Conservation (phyloP, 352 stramenopile species). For the Globisporangium rhizosaccharum region DNA sequence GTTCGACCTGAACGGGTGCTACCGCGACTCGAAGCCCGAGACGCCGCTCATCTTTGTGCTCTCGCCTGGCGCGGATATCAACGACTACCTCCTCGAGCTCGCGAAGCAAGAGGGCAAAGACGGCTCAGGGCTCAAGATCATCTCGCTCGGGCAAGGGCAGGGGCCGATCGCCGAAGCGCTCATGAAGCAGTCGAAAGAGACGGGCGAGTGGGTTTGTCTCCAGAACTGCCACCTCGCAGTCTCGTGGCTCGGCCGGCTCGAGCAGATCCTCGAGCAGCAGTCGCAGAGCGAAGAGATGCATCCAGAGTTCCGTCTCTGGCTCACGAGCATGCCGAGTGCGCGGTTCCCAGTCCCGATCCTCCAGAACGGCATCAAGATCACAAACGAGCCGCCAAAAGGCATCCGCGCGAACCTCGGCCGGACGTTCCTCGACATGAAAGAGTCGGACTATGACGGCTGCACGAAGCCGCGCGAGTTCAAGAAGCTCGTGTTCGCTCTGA, state of each 20-base stretch:
- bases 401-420: slow-evolving; percentile 91
- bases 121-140: slow-evolving; percentile 84
- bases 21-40: slow-evolving; percentile 86
- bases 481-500: slow-evolving; percentile 87
- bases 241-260: slow-evolving; percentile 85
- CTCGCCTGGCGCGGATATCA: slow-evolving; percentile 91
- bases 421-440: slow-evolving; percentile 91
- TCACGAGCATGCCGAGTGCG: slow-evolving; percentile 90
- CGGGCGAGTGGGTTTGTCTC: slow-evolving; percentile 92
- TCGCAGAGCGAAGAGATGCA: slow-evolving; percentile 65
- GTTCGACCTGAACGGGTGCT: slow-evolving; percentile 91
- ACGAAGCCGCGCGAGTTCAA: slow-evolving; percentile 89
- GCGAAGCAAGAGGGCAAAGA: slow-evolving; percentile 89
- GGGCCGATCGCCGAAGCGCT: slow-evolving; percentile 88
- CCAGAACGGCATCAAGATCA: slow-evolving; percentile 95
- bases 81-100: slow-evolving; percentile 90
- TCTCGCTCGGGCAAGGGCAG: slow-evolving; percentile 93
- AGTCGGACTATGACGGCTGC: slow-evolving; percentile 84
- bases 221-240: slow-evolving; percentile 94
- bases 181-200: slow-evolving; percentile 88
- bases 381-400: slow-evolving; percentile 91
- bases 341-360: slow-evolving; percentile 92
- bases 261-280: slow-evolving; percentile 87
- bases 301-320: slow-evolving; percentile 89
- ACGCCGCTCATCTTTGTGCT: slow-evolving; percentile 94